These are phyloP conservation scores for Alternaria arborescens DNA, from an alignment of 2,329 filamentous ascomycete species.

Conservation along the genomic window DNA sequence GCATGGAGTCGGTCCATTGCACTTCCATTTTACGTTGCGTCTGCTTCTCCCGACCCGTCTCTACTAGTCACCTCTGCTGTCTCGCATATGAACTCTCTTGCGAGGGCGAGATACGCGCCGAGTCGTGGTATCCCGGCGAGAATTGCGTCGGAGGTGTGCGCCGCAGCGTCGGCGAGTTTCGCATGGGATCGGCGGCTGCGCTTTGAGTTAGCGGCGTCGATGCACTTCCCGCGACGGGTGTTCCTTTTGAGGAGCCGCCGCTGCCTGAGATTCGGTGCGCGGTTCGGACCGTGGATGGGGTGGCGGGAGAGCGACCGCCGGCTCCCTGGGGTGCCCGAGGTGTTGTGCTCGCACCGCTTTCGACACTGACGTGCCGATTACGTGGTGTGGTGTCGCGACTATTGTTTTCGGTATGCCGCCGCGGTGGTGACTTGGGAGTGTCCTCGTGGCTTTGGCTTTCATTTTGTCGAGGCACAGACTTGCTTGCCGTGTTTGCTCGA, in stretches of 20 bases:
- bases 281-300: constrained; percentile 45
- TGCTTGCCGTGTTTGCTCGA: constrained; percentile 40
- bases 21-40: constrained; percentile 47
- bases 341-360: constrained; percentile 45
- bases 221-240: constrained; percentile 30
- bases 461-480: constrained; percentile 32
- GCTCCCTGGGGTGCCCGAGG: constrained; percentile 42
- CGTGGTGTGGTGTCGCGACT: constrained; percentile 48
- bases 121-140: constrained; percentile 26
- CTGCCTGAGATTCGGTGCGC: constrained; percentile 38
- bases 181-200: constrained; percentile 40
- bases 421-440: constrained; percentile 37
- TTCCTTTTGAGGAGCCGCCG: constrained; percentile 40
- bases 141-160: constrained; percentile 42
- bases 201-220: constrained; percentile 41
- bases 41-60: constrained; percentile 40
- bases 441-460: constrained; percentile 34
- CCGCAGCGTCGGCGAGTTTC: constrained; percentile 40
- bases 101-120: constrained; percentile 35
- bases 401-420: constrained; percentile 34
- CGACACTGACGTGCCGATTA: constrained; percentile 38
- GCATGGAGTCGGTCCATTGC: constrained; percentile 45
- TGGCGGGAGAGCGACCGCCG: constrained; percentile 42
- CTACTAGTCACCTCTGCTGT: constrained; percentile 44
- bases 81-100: constrained; percentile 37